Evolutionary conservation across 2,329 filamentous ascomycete genomes (phyloP).

Genomic region (Calonectria ilicicola): DNA sequence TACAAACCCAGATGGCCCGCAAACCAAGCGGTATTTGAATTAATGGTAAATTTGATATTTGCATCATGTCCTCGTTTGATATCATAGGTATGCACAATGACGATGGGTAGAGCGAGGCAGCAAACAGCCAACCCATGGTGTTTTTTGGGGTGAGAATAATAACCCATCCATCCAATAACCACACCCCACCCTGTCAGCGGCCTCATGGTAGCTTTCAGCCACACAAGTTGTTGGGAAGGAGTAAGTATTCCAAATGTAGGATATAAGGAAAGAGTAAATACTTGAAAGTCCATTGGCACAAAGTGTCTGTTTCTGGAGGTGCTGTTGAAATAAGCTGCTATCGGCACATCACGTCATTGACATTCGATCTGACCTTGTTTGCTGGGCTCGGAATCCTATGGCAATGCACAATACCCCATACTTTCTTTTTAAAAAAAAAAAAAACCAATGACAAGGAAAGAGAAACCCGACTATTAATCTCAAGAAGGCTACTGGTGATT

Average conservation of each 20-base stretch:
- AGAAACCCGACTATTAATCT: constrained; percentile 33
- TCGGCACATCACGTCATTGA: constrained; percentile 4
- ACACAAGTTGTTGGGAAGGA: background rate
- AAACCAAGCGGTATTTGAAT: background rate
- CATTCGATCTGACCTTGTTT: background rate
- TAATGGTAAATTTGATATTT: background rate
- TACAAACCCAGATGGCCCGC: background rate
- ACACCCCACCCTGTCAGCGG: background rate
- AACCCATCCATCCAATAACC: background rate
- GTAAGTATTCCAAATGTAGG: background rate
- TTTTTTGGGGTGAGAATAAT: background rate
- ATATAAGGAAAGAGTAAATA: background rate
- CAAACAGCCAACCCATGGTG: background rate
- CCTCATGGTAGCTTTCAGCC: background rate
- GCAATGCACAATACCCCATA: background rate
- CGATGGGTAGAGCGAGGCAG: no score
- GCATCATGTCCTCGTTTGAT: background rate
- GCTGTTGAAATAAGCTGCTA: background rate
- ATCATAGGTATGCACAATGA: background rate
- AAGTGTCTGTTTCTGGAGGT: background rate
- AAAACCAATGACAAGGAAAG: background rate
- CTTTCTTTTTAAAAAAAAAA: background rate
- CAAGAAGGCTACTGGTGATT: background rate
- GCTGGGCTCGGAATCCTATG: background rate
- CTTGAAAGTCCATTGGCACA: background rate